A percentile compares a stretch with the other conserved stretches of the same genome.
These are phyloP conservation scores for Leccinum olivaceopallidum DNA, from an alignment of 768 basidiomycete species.

Conservation along the genomic window DNA sequence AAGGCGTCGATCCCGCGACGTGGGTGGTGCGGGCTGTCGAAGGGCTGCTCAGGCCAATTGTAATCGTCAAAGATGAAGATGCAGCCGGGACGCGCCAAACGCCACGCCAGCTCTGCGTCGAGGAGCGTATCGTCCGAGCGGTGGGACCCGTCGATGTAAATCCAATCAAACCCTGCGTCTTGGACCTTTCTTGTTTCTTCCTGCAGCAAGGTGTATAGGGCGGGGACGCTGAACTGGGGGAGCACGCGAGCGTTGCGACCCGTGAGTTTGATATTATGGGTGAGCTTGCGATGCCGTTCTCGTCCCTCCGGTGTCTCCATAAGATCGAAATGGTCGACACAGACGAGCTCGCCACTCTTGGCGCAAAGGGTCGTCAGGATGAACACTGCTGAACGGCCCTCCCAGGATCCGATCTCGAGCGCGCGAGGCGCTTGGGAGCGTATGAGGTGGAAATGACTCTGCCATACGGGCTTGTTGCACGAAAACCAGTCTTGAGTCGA, in stretches of 20 bases:
- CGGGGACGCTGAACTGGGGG: constrained; percentile 54
- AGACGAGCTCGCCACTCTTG: constrained; percentile 46
- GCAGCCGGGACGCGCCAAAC: constrained; percentile 50
- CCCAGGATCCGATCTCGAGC: constrained; percentile 63
- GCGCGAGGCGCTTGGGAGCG: constrained; percentile 41
- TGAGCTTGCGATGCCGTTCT: constrained; percentile 43
- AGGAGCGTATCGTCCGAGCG: constrained; percentile 59
- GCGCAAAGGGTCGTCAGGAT: constrained; percentile 49
- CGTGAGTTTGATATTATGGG: constrained; percentile 48
- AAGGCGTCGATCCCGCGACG: constrained; percentile 58
- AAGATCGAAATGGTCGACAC: constrained; percentile 62
- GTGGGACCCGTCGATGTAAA: constrained; percentile 62
- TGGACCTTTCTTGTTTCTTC: constrained; percentile 41
- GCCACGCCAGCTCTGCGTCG: constrained; percentile 61
- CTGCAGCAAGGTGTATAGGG: constrained; percentile 44
- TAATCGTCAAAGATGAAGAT: constrained; percentile 62
- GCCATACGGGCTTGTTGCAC: constrained; percentile 44
- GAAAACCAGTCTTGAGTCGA: constrained; percentile 60
- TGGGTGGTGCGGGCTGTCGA: constrained; percentile 52
- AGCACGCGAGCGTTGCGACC: constrained; percentile 47
- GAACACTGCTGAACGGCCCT: constrained; percentile 62
- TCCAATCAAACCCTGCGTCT: constrained; percentile 53
- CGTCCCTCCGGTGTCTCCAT: constrained; percentile 47
- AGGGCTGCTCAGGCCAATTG: constrained; percentile 49
- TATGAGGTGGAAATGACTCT: constrained; percentile 40